These are phyloP conservation scores for Leucosporidium creatinivorum DNA, from an alignment of 768 basidiomycete genomes.

Conservation along the genomic window DNA sequence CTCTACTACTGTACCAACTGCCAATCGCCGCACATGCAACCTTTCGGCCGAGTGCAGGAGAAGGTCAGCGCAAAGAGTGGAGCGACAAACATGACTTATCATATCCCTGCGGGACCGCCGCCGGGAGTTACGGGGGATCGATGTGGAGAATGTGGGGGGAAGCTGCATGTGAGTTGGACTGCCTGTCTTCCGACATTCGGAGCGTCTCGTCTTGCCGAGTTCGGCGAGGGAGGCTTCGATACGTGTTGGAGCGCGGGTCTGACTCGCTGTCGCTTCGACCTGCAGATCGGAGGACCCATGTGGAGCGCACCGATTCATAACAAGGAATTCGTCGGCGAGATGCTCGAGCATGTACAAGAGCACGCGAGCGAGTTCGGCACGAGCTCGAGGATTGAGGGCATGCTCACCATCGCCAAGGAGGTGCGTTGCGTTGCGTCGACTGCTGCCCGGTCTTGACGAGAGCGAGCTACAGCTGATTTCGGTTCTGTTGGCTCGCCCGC, in stretches of 20 bases:
- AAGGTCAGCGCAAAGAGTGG: conserved; percentile 52
- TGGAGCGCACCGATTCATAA: conserved; percentile 88
- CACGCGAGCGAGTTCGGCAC: conserved; percentile 46
- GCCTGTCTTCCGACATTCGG: not conserved
- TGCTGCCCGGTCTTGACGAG: no score
- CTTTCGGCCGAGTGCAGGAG: conserved; percentile 67
- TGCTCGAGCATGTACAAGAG: conserved; percentile 58
- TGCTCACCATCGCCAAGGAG: conserved; percentile 84
- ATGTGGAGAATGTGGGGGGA: conserved; percentile 75
- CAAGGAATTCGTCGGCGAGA: conserved; percentile 60
- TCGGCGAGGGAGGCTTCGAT: not conserved
- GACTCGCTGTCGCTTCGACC: not conserved
- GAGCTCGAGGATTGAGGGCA: conserved; percentile 74
- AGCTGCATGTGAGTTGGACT: conserved; percentile 61
- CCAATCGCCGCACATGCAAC: conserved; percentile 73
- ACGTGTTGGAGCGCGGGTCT: not conserved
- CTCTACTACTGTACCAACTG: conserved; percentile 81
- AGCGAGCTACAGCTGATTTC: no score
- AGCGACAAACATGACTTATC: conserved; percentile 59
- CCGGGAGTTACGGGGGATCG: conserved; percentile 42
- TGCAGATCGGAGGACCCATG: conserved; percentile 86
- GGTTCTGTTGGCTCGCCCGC: not conserved
- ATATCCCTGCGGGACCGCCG: conserved; percentile 62
- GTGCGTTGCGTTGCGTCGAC: no score
- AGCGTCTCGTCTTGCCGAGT: not conserved